Percentiles rank a stretch among this genome's conserved stretches.
Conservation (phyloP, 208 protist genomes). For the Entamoeba moshkovskii region DNA sequence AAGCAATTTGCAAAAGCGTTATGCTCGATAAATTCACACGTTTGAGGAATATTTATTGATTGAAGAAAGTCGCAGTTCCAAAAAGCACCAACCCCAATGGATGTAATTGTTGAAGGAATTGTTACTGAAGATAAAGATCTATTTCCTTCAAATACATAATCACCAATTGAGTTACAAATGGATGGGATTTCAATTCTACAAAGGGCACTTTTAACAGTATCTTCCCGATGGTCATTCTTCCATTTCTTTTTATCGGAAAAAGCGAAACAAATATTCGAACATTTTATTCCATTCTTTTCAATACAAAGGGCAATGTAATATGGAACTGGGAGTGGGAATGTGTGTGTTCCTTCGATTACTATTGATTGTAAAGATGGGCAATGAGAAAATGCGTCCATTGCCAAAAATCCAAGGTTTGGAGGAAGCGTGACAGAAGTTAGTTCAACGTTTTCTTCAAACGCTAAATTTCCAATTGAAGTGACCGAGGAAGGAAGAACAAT, state of each 20-base stretch:
- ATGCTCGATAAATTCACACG: neutral
- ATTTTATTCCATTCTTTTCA: neutral
- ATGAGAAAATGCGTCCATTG: neutral
- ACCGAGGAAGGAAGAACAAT: neutral
- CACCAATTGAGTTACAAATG: neutral
- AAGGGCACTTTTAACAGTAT: neutral
- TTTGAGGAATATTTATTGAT: neutral
- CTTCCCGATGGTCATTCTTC: neutral
- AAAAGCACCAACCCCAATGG: neutral
- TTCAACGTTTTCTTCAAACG: neutral
- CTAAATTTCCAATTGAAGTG: neutral
- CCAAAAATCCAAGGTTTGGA: neutral
- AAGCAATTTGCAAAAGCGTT: neutral
- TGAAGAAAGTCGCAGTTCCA: neutral
- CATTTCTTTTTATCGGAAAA: neutral
- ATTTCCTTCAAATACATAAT: neutral
- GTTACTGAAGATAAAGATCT: neutral
- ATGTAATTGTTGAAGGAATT: neutral
- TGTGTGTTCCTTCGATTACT: neutral
- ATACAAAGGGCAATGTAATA: neutral
- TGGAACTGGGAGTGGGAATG: neutral
- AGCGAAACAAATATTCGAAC: neutral
- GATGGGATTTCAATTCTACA: neutral
- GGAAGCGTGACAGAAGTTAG: neutral
- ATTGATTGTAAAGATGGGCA: neutral